These are phyloP conservation scores for Houttuynia cordata DNA, from an alignment of 164 flowering plant species.

Conservation along the genomic window DNA sequence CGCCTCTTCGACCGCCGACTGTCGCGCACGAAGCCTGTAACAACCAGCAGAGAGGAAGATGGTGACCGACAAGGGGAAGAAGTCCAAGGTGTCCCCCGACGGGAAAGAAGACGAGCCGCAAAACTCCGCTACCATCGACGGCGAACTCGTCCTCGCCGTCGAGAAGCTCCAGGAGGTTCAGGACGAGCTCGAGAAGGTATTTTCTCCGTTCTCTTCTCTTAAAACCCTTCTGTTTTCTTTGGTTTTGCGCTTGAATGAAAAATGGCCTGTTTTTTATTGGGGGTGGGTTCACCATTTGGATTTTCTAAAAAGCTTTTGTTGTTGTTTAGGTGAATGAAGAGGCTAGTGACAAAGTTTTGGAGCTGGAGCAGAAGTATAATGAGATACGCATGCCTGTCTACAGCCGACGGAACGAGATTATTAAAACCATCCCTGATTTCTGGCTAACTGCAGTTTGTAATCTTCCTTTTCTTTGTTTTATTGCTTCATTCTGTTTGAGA, in stretches of 20 bases:
- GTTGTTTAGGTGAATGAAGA: slow-evolving; percentile 70
- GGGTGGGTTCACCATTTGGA: not conserved
- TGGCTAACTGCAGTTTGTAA: slow-evolving; percentile 90
- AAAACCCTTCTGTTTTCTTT: too few species aligned
- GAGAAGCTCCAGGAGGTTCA: slow-evolving; percentile 47
- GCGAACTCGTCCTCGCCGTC: slow-evolving; percentile 33
- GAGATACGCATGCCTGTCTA: slow-evolving; percentile 80
- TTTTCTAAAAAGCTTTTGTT: not conserved
- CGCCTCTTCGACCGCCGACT: too few species aligned
- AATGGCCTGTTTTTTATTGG: too few species aligned
- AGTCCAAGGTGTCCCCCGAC: slow-evolving; percentile 18
- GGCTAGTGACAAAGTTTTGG: slow-evolving; percentile 86
- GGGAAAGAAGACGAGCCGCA: slow-evolving; percentile 25
- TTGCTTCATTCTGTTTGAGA: not conserved
- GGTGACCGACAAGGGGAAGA: slow-evolving; percentile 33
- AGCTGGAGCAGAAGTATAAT: slow-evolving; percentile 84
- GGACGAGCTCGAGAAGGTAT: slow-evolving; percentile 42
- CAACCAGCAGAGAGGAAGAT: slow-evolving; percentile 14
- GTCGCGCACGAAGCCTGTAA: not conserved
- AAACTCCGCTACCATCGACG: slow-evolving; percentile 13
- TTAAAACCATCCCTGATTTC: slow-evolving; percentile 78
- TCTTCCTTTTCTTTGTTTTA: not conserved
- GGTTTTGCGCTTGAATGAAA: too few species aligned
- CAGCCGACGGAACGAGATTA: slow-evolving; percentile 58
- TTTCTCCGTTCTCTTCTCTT: not conserved